Evolutionary conservation across 1,139 yeast genomes (phyloP).

Genomic region (Geotrichum australiense): DNA sequence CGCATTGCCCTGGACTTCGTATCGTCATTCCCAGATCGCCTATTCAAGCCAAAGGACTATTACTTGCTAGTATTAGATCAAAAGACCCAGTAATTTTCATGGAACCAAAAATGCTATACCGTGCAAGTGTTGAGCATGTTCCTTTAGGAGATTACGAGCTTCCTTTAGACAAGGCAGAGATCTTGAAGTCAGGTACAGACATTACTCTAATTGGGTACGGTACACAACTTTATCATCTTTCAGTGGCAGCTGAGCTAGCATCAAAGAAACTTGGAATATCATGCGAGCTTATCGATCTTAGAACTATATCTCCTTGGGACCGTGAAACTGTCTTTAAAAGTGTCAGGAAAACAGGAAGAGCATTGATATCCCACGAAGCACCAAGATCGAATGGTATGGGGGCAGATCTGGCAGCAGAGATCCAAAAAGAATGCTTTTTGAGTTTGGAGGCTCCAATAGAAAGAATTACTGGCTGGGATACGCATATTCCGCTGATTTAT

Average conservation of each 20-base stretch:
- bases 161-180: conserved; percentile 34
- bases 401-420: conserved; percentile 34
- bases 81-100: conserved; percentile 34
- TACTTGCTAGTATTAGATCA: conserved; percentile 31
- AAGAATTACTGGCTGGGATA: conserved; percentile 35
- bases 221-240: conserved; percentile 31
- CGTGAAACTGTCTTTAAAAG: conserved; percentile 31
- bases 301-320: conserved; percentile 36
- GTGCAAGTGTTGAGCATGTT: conserved; percentile 34
- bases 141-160: conserved; percentile 32
- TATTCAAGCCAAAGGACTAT: conserved; percentile 34
- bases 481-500: conserved; percentile 31
- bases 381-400: conserved; percentile 31
- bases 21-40: conserved; percentile 36
- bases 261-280: conserved; percentile 29
- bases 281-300: conserved; percentile 33
- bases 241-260: conserved; percentile 32
- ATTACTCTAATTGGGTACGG: conserved; percentile 34
- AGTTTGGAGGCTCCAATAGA: conserved; percentile 33
- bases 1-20: conserved; percentile 34
- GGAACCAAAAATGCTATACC: conserved; percentile 35
- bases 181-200: conserved; percentile 29
- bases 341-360: conserved; percentile 34
- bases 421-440: conserved; percentile 32
- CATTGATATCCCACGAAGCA: conserved; percentile 34